Conservation (phyloP, 2,329 filamentous ascomycete species). For the Plenodomus biglobosus region DNA sequence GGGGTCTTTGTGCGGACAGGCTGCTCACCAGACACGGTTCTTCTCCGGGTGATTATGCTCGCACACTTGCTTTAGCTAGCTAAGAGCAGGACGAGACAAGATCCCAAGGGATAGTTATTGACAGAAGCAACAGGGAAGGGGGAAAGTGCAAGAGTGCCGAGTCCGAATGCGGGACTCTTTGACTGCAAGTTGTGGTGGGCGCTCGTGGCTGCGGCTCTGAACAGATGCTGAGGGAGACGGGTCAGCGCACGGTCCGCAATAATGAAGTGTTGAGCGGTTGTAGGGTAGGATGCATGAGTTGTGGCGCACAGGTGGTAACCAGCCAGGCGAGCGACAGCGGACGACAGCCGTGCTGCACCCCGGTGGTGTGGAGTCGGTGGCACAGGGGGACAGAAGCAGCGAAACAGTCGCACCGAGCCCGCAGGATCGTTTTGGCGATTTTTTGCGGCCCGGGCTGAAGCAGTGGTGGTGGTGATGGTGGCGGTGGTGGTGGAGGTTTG, state of each 20-base stretch:
- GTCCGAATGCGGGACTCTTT: slow-evolving; percentile 24
- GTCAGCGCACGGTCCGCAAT: slow-evolving; percentile 34
- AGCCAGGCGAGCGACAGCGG: slow-evolving; percentile 37
- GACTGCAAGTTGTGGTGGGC: slow-evolving; percentile 15
- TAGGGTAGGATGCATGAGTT: slow-evolving; percentile 37
- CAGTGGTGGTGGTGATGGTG: slow-evolving; percentile 6
- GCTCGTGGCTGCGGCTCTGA: slow-evolving; percentile 33
- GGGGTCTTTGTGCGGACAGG: slow-evolving; percentile 14
- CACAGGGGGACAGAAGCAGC: slow-evolving; percentile 34
- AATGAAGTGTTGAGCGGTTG: slow-evolving; percentile 28
- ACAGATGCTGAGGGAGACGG: slow-evolving; percentile 21
- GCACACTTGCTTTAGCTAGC: slow-evolving; percentile 14
- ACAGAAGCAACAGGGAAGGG: slow-evolving; percentile 21
- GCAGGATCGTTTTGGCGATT: slow-evolving; percentile 26
- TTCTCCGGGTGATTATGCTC: slow-evolving; percentile 19
- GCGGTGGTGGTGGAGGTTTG: slow-evolving; percentile 9
- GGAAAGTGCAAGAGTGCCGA: slow-evolving; percentile 10
- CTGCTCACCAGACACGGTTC: slow-evolving; percentile 29
- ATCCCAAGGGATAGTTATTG: slow-evolving; percentile 23
- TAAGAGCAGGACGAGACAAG: slow-evolving; percentile 19
- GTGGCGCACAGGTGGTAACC: slow-evolving; percentile 41
- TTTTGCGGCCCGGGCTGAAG: slow-evolving; percentile 22
- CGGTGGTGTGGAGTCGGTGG: slow-evolving; percentile 35
- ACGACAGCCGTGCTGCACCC: slow-evolving; percentile 37
- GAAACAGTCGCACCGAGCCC: slow-evolving; percentile 37